Evolutionary conservation across 345 rosid species (phyloP).

Genomic region (Eucalyptus brandiana): DNA sequence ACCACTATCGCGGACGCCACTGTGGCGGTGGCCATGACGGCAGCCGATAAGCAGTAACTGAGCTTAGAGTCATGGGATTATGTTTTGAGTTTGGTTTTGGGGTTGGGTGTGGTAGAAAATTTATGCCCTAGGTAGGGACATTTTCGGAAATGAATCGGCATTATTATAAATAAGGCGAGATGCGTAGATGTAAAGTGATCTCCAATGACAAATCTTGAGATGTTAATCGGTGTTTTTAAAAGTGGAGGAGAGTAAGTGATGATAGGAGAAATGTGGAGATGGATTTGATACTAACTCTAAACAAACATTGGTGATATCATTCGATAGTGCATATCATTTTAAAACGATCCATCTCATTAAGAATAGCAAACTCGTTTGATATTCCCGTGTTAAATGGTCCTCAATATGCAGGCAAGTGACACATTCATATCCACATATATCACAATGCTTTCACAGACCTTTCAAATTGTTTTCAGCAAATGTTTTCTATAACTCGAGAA

Average conservation of each 20-base stretch:
- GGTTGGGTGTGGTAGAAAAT: not conserved
- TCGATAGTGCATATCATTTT: not conserved
- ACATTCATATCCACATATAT: not conserved
- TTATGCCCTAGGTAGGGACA: not conserved
- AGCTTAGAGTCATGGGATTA: not conserved
- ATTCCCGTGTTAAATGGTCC: fast-evolving
- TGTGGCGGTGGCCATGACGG: not conserved
- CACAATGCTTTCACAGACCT: not conserved
- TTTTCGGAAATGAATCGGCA: not conserved
- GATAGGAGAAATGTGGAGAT: not conserved
- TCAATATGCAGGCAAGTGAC: not conserved
- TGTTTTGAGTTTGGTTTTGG: not conserved
- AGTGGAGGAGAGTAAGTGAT: not conserved
- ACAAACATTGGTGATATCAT: not conserved
- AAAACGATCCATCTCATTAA: not conserved
- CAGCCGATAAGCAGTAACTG: not conserved
- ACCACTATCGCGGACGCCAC: not conserved
- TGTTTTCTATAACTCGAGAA: not conserved
- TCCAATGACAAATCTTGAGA: not conserved
- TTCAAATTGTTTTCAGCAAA: not conserved
- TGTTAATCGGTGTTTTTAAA: not conserved
- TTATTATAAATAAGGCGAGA: not conserved
- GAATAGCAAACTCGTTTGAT: not conserved
- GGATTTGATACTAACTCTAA: not conserved
- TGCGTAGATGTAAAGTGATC: not conserved